Evolutionary conservation across 441 rosid species (phyloP), one percentile per base, ranked within the genome.

Genomic region (Erysimum cheiri): DNA sequence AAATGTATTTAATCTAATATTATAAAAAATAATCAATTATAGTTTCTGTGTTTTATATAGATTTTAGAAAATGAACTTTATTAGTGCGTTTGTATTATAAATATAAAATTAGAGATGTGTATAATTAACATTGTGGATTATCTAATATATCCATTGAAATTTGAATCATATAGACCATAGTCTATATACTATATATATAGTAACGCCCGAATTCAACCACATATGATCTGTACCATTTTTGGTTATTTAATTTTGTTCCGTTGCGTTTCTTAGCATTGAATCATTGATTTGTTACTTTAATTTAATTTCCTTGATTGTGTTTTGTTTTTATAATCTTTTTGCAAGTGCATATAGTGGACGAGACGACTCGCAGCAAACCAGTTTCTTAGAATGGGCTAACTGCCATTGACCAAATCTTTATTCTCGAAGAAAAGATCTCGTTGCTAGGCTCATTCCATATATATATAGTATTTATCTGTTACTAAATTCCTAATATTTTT

Each of bases 301-400:
- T 31, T 13, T 8, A 33, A n/a, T 69, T 35, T 48, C 3, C 8
- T 6, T 43, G 2, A 15, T 43, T 28, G 22, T 59, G 2, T 4
- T 24, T 26, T 19, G 0, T 47, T 26, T 64, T 61, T 41, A 0
- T 0, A 33, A 14, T 28, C 13, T 1, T 66, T 37, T 17, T n/a
- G 6, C 59, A 48, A 65, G 10, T 65, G 62, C 4, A 17, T 5
- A 17, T n/a, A 41, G 33, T 59, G 55, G 50, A 49, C 49, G 22
- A 53, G 50, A 49, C 49, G 22, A 53, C 69, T 53, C 77, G n/a
- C 43, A 49, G 40, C 31, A 60, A 78, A 69, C 77, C 54, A 54
- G 41, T 80, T 87, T 84, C 84, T 68, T 77, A 47, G n/a, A 76
- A 78, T 60, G 60, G 90, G 64, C 88, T 67, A 83, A 82, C 95